Evolutionary conservation across 1,139 yeast genomes (phyloP).

Genomic region (Scheffersomyces insectosa): DNA sequence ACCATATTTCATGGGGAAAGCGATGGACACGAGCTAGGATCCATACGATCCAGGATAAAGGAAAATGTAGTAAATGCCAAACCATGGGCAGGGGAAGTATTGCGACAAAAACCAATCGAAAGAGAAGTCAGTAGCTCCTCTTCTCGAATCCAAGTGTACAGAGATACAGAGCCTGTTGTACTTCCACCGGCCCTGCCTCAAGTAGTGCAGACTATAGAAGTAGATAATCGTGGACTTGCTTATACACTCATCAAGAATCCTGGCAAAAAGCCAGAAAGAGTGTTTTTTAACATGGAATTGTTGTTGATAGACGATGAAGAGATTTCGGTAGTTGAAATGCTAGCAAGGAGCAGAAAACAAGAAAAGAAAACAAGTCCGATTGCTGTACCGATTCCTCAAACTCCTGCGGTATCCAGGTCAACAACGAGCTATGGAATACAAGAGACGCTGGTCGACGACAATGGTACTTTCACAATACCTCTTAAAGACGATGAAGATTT

Average conservation of each 20-base stretch:
- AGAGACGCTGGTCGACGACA: constrained; percentile 10
- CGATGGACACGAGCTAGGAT: constrained; percentile 39
- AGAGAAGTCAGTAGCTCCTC: constrained; percentile 10
- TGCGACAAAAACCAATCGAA: constrained; percentile 36
- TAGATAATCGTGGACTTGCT: constrained; percentile 41
- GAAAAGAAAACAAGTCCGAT: too few relatives aligned
- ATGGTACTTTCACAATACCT: constrained; percentile 35
- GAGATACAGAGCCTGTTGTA: constrained; percentile 22
- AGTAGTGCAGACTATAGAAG: constrained; percentile 16
- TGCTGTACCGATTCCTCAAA: background rate
- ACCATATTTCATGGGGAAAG: constrained; percentile 27
- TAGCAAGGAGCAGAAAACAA: background rate
- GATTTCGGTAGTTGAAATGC: constrained; percentile 42
- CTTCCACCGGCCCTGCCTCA: background rate
- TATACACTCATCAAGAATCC: constrained; percentile 52
- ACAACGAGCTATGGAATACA: background rate
- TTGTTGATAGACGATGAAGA: constrained; percentile 59
- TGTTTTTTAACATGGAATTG: constrained; percentile 61
- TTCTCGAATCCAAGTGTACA: constrained; percentile 36
- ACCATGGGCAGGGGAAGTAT: constrained; percentile 69
- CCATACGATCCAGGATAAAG: constrained; percentile 53
- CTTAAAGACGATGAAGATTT: constrained; percentile 25
- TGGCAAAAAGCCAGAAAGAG: constrained; percentile 65
- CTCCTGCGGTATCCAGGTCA: background rate
- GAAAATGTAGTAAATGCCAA: constrained; percentile 62